Conservation (phyloP, 179 eudicot species). For the Beta corolliflora region DNA sequence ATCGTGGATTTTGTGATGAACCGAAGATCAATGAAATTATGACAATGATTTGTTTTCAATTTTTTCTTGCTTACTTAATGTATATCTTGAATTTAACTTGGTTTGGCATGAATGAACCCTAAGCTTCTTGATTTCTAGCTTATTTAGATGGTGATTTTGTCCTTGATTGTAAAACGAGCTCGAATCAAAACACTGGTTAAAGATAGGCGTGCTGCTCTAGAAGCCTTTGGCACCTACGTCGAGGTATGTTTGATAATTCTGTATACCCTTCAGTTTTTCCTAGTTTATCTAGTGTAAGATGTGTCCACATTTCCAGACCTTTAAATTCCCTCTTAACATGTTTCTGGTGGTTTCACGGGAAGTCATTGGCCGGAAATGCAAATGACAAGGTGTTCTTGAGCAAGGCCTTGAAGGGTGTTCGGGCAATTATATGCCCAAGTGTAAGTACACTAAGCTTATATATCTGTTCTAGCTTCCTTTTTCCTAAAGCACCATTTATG, state of each 20-base stretch:
- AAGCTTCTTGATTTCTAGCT: slow-evolving; percentile 35
- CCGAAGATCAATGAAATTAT: neutral
- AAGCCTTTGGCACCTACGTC: slow-evolving; percentile 92
- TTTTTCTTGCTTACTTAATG: neutral
- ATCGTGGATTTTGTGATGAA: neutral
- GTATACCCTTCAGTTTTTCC: neutral
- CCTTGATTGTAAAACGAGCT: slow-evolving; percentile 75
- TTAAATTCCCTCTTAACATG: neutral
- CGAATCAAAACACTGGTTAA: slow-evolving; percentile 90
- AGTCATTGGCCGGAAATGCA: slow-evolving; percentile 74
- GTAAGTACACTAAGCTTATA: slow-evolving; percentile 41
- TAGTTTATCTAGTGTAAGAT: neutral
- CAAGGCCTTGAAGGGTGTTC: slow-evolving; percentile 77
- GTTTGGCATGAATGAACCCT: slow-evolving; percentile 20
- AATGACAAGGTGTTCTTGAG: slow-evolving; percentile 51
- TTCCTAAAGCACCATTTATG: neutral
- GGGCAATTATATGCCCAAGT: slow-evolving; percentile 75
- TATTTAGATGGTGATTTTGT: slow-evolving; percentile 80
- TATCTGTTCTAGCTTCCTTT: neutral
- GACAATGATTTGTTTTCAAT: neutral
- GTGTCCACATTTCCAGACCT: neutral
- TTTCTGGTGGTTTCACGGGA: slow-evolving; percentile 10
- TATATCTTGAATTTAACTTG: neutral
- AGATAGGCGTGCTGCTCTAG: slow-evolving; percentile 79
- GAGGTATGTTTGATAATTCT: slow-evolving; percentile 53